Percentiles rank a stretch among this genome's conserved stretches.
Conservation (phyloP, 306 rosid species). For the Vachellia pachyceras region DNA sequence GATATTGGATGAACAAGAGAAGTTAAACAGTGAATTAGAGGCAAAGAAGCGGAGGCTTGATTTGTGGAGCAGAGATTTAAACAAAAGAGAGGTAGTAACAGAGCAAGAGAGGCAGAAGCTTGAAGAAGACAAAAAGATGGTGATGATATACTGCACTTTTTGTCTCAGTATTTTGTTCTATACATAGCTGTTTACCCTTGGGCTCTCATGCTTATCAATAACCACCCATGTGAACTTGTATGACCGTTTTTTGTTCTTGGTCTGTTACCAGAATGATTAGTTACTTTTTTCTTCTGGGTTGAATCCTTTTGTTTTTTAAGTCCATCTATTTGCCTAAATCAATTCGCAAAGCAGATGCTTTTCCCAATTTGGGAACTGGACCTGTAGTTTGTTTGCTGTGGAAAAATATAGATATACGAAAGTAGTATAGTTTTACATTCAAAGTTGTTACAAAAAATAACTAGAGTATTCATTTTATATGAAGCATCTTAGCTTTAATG, state of each 20-base stretch:
- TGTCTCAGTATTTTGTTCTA: conserved; percentile 3
- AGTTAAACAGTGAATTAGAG: conserved; percentile 76
- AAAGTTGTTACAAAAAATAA: conserved; percentile 10
- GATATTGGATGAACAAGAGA: conserved; percentile 85
- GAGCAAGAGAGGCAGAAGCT: conserved; percentile 89
- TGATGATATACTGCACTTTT: conserved; percentile 32
- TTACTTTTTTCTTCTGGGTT: conserved; percentile 17
- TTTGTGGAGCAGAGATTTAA: conserved; percentile 80
- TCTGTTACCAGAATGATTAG: conserved; percentile 8
- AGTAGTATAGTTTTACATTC: conserved; percentile 1
- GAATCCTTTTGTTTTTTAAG: not conserved
- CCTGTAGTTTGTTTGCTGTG: not conserved
- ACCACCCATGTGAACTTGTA: conserved; percentile 21
- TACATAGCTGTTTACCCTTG: not conserved
- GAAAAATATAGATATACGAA: conserved; percentile 20
- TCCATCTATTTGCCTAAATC: conserved; percentile 1
- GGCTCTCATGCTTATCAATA: conserved; percentile 8
- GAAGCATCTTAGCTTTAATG: conserved; percentile 1
- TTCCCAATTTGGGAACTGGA: conserved; percentile 27
- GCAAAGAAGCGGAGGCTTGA: conserved; percentile 77
- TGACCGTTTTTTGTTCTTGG: not conserved
- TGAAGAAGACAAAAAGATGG: conserved; percentile 89
- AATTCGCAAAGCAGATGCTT: not conserved
- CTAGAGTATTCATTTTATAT: conserved; percentile 20
- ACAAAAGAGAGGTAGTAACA: conserved; percentile 86